These are phyloP conservation scores for Plenodomus biglobosus DNA, from an alignment of 2,329 filamentous ascomycete species.

Conservation along the genomic window DNA sequence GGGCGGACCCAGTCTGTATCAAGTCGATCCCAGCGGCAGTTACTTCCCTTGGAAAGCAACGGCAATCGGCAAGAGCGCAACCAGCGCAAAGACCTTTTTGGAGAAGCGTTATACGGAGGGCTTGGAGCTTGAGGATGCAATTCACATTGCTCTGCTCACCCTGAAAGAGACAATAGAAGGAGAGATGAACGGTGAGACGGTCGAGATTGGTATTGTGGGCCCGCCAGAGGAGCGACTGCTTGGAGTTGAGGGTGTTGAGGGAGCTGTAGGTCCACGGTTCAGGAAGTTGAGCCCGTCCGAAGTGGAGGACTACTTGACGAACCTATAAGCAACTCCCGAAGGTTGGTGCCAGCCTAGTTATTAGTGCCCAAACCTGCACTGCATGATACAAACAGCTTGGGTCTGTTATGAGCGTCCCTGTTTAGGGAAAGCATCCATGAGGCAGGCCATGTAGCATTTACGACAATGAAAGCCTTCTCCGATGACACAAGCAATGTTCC, in stretches of 20 bases:
- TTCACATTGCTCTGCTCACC: slow-evolving; percentile 95
- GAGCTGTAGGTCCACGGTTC: slow-evolving; percentile 82
- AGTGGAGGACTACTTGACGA: slow-evolving; percentile 99
- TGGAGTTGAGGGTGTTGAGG: slow-evolving; percentile 86
- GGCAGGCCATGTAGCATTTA: slow-evolving; percentile 25
- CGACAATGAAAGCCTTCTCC: slow-evolving; percentile 15
- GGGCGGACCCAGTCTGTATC: slow-evolving; percentile 95
- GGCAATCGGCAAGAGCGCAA: slow-evolving; percentile 97
- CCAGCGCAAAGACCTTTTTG: slow-evolving; percentile 96
- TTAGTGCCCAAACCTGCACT: neutral
- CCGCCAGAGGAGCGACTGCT: slow-evolving; percentile 91
- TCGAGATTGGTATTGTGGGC: slow-evolving; percentile 97
- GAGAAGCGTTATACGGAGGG: slow-evolving; percentile 99
- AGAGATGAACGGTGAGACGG: slow-evolving; percentile 98
- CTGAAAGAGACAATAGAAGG: slow-evolving; percentile 99
- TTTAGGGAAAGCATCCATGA: slow-evolving; percentile 13
- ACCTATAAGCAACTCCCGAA: slow-evolving; percentile 65
- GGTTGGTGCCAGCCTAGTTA: neutral
- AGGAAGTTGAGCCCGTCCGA: slow-evolving; percentile 94
- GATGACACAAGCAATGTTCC: slow-evolving; percentile 7
- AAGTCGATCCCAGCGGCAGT: slow-evolving; percentile 97
- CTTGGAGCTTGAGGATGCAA: slow-evolving; percentile 94
- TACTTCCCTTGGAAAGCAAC: slow-evolving; percentile 99
- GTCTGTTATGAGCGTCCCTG: slow-evolving; percentile 1
- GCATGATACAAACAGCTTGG: neutral